phyloP scores from a whole-genome alignment of 345 rosid species.

The Psidium friedrichsthalianum region DNA sequence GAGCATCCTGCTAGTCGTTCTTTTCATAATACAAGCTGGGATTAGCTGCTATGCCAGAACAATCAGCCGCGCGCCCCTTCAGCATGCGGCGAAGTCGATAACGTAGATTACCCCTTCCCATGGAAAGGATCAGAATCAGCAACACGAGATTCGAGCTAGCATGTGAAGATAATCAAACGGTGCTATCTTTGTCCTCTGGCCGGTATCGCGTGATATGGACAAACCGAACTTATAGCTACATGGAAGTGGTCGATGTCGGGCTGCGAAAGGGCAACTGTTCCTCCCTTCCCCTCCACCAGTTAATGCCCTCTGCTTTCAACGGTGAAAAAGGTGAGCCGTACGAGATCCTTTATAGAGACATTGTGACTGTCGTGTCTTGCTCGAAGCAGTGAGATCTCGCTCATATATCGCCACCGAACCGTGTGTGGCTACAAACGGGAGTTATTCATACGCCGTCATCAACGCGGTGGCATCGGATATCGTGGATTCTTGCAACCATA shows the following conservation, averaged over 20 bases:
- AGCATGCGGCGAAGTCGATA: background rate
- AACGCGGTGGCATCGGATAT: accelerated
- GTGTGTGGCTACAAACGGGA: background rate
- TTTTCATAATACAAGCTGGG: background rate
- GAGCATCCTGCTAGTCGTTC: background rate
- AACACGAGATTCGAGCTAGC: accelerated
- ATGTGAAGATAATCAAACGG: background rate
- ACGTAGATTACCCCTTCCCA: background rate
- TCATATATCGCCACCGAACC: background rate
- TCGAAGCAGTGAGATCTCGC: background rate
- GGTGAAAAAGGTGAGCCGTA: too few species aligned
- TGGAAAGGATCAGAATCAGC: background rate
- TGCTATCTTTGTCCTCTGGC: accelerated
- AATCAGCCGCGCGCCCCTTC: accelerated
- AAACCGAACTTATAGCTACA: too few species aligned
- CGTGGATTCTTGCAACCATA: background rate
- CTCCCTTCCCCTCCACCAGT: background rate
- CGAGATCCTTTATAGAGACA: too few species aligned
- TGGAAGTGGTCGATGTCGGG: background rate
- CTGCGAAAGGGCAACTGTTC: background rate
- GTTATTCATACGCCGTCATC: background rate
- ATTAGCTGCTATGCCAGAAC: background rate
- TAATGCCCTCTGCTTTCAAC: accelerated
- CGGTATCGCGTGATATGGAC: background rate
- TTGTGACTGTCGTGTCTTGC: background rate